Evolutionary conservation across 1,284 basidiomycete species (phyloP), one percentile per base, ranked within the genome.

Genomic region (Cutaneotrichosporon dermatis): DNA sequence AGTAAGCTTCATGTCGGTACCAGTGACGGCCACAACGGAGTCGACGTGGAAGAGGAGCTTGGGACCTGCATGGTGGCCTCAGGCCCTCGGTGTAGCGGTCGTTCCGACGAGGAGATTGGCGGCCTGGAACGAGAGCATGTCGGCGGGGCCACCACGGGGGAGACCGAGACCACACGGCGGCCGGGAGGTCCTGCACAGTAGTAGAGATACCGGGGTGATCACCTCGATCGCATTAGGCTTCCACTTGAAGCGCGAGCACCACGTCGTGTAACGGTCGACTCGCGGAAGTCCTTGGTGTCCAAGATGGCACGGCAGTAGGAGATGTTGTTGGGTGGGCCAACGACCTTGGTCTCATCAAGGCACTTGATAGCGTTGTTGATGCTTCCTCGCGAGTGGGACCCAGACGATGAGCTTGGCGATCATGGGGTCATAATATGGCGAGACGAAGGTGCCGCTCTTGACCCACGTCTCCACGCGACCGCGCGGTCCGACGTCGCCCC

Each of bases 141-240:
- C 88, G 82, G 86, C 85, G 0, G 86, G 84, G 0, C 88, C 88
- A 59, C 84, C 83, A n/a, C 78, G 81, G 0, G 88, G 88, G 8
- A 88, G 82, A 11, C 88, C 87, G 45, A 83, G 76, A 0, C 84
- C 83, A 83, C 78, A 7, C 71, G 74, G 12, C 88, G 80, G 1
- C 84, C 84, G 86, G 85, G 16, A 84, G 80, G 67, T 88, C 86
- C 69, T 89, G 88, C 0, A 88, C 79, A 0, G 84, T 83, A 1
- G 82, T 82, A 43, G 85, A 84, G 16, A 88, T 76, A 0, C 87
- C 86, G 0, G 82, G 4, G 80, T 80, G 9, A 86, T 53, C 2
- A 88, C 81, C 37, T 85, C 84, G 58, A 88, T 72, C 0, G 82
- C 82, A 2, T 83, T 48, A 0, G 64, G 65, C n/a, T 16, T 41